Conservation (phyloP, 176 grass and related monocot genomes). For the Raddia distichophylla region DNA sequence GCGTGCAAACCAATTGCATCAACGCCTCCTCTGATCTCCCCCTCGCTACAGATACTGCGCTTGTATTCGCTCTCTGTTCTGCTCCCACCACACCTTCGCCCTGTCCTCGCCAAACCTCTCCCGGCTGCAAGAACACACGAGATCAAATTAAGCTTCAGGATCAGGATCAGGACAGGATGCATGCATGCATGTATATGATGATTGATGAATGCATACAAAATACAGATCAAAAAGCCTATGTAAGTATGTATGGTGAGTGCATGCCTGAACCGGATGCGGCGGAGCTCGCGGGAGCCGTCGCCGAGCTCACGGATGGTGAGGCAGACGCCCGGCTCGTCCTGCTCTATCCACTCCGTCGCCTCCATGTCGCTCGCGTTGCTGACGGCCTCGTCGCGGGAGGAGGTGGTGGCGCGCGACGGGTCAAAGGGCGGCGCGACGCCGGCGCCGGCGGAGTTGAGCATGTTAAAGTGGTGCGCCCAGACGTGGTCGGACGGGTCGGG, state of each 20-base stretch:
- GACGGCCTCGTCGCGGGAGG: conserved; percentile 86
- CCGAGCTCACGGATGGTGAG: conserved; percentile 96
- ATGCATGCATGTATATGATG: too few relatives aligned
- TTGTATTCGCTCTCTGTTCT: conserved; percentile 88
- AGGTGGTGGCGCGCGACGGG: conserved; percentile 73
- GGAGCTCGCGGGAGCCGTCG: conserved; percentile 90
- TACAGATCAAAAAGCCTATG: neutral
- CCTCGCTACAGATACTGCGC: conserved; percentile 65
- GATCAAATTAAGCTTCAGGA: neutral
- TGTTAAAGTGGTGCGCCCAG: conserved; percentile 70
- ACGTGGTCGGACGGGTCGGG: conserved; percentile 80
- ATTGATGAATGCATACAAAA: neutral
- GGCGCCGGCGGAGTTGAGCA: conserved; percentile 49
- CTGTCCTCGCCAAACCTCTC: conserved; percentile 89
- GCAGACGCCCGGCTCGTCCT: conserved; percentile 90
- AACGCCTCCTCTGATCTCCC: neutral
- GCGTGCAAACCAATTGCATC: conserved; percentile 10
- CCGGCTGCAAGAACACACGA: conserved; percentile 51
- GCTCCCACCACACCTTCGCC: conserved; percentile 97
- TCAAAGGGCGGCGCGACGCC: conserved; percentile 50
- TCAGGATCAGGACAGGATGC: neutral
- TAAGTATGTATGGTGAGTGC: neutral
- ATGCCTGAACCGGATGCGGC: conserved; percentile 87
- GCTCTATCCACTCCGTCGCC: conserved; percentile 77
- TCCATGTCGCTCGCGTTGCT: conserved; percentile 94